Base-by-base conservation (phyloP, 2,329 filamentous ascomycete species). In the Trichoderma hamatum region DNA sequence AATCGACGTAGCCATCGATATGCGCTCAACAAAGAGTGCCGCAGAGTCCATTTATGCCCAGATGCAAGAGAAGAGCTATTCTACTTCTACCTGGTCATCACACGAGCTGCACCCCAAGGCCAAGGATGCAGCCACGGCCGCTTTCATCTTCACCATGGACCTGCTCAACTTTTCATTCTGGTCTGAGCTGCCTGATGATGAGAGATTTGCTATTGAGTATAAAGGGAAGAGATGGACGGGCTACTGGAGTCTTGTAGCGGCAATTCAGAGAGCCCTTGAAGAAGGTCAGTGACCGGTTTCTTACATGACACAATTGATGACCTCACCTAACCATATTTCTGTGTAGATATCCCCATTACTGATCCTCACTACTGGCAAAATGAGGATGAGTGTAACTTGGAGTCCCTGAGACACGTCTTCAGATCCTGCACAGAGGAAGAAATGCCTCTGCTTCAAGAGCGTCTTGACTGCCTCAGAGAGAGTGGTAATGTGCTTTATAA, bases 91-190 rank as follows among this genome's bases (percentile, higher is more conserved):
- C 10, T 99, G 96, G 96, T 88, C 92, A 16, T 86, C 91, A 75
- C 94, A 98, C 79, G 92, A 96, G 77, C 84, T 99, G 49, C 96
- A 99, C 75, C 96, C 96, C 1, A 92, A 94, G 78, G 75, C 87
- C 52, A 93, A 93, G 76, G 90, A 96, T 76, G 92, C 93, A 75
- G 85, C 81, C 62, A 94, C 93, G 0, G 88, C 97, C 26, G 90
- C 92, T 72, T 98, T 99, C 78, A 95, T 99, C 75, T 98, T 99
- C 78, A 93, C 92, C 24, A 97, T 99, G 93, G 96, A 99, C 78
- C 80, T 99, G 32, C 83, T 99, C 62, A 99, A 99, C 78, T 99
- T 98, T 77, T 96, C 91, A 26, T 99, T 99, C 79, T 99, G 96
- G 96, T 96, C 93, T 16, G 90, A 92, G 64, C 77, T 81, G 55